Percentiles rank a stretch among this genome's conserved stretches.
Conservation (phyloP, 208 protist species). For the Wallacemonas sp. region DNA sequence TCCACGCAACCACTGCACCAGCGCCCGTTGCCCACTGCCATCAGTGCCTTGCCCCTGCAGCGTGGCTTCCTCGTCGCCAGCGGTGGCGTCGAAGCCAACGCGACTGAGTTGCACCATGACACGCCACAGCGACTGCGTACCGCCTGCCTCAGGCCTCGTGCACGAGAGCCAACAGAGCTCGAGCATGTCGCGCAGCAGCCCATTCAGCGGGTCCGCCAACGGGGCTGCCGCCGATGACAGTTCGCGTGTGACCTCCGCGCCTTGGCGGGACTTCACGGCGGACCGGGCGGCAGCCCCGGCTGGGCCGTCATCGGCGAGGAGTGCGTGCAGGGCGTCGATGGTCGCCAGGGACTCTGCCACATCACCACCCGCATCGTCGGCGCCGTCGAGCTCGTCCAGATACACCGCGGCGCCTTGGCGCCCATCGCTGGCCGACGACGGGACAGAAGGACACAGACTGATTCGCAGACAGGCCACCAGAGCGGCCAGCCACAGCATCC, state of each 20-base stretch:
- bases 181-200: not conserved
- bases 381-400: not conserved
- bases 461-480: not conserved
- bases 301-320: not conserved
- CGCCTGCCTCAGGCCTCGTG: not conserved
- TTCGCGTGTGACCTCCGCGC: no score
- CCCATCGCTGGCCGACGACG: no score
- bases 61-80: no score
- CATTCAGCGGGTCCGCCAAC: not conserved
- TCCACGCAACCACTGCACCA: slow-evolving; percentile 1
- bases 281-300: not conserved
- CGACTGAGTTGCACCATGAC: not conserved
- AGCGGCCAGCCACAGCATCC: not conserved
- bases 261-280: not conserved
- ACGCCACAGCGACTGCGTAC: not conserved
- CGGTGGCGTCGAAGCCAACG: no score
- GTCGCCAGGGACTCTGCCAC: not conserved
- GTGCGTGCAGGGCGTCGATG: not conserved
- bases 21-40: no score
- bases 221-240: not conserved
- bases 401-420: no score
- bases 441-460: not conserved
- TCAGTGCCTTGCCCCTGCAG: no score
- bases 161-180: not conserved
- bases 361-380: not conserved